Evolutionary conservation across 1,284 basidiomycete species (phyloP), one percentile per base, ranked within the genome.

Genomic region (Rhodofomes roseus): DNA sequence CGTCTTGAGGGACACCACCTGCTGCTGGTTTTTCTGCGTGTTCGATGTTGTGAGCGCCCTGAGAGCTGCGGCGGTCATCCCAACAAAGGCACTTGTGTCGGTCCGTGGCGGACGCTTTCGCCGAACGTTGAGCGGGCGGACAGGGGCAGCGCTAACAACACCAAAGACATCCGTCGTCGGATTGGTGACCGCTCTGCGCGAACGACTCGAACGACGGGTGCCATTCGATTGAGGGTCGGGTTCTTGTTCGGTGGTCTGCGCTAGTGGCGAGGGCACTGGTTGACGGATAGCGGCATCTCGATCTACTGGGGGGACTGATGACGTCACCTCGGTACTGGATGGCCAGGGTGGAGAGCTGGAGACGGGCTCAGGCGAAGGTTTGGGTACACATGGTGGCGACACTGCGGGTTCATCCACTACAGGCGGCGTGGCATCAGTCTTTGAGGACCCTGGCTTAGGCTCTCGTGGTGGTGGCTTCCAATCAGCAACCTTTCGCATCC

Each of bases 31-130:
- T 68, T 76, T 82, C 51, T 76, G 72, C 4, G 90, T 92, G 70
- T 92, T 92, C 37, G 82, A 79, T 18, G 77, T 79, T 5, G 90
- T 92, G 54, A 92, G 78, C 31, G 84, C 79, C 67, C 83, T 86
- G 56, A 92, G 74, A 11, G 88, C 86, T 1, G 82, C 77, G 12
- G 83, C 81, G 54, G 79, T 87, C 82, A 90, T 85, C 25, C 84
- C 82, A 54, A 77, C 76, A 67, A 89, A 87, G 20, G 73, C 73
- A 43, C 76, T 76, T 7, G 73, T 74, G 51, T 81, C 81, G 34
- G 71, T 74, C 40, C 68, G 68, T 29, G 73, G 60, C 31, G 72
- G 64, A 34, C 69, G 73, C 58, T 71, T 71, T 59, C 78, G 82
- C 22, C 79, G 61, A 74, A 46, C 63, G 41, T 73, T 70, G 25